phyloP scores from a whole-genome alignment of 1,284 basidiomycete genomes.

The Stygiomarasmius scandens region DNA sequence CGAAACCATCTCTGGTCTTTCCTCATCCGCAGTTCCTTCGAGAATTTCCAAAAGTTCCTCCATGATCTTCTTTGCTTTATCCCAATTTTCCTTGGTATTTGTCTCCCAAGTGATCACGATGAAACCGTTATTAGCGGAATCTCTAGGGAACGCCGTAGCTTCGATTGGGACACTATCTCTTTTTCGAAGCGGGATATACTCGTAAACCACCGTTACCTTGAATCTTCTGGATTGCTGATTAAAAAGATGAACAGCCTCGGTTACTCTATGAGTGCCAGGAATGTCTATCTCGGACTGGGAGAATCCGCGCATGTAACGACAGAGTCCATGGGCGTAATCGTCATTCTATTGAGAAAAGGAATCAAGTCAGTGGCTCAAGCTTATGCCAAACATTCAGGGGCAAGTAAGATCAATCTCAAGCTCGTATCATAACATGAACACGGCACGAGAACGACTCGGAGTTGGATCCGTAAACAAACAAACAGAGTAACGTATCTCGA shows the following conservation, averaged over 20 bases:
- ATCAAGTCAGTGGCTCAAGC: background rate
- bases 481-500: too few species aligned
- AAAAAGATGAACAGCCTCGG: background rate
- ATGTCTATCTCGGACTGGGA: background rate
- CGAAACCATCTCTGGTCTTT: too few species aligned
- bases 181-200: background rate
- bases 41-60: background rate
- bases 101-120: background rate
- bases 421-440: too few species aligned
- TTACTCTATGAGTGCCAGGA: background rate
- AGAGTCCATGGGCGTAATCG: background rate
- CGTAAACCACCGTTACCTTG: background rate
- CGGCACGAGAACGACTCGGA: too few species aligned
- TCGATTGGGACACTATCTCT: background rate
- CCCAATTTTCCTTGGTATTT: background rate
- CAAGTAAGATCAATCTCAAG: too few species aligned
- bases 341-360: background rate
- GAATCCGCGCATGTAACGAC: background rate
- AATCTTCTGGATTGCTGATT: background rate
- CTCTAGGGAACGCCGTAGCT: background rate
- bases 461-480: too few species aligned
- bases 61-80: background rate
- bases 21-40: background rate
- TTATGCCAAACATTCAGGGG: background rate
- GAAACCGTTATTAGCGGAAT: background rate